Evolutionary conservation across 169 alveolate genomes (phyloP), one percentile per base, ranked within the genome.

Genomic region (Plasmodium reichenowi): DNA sequence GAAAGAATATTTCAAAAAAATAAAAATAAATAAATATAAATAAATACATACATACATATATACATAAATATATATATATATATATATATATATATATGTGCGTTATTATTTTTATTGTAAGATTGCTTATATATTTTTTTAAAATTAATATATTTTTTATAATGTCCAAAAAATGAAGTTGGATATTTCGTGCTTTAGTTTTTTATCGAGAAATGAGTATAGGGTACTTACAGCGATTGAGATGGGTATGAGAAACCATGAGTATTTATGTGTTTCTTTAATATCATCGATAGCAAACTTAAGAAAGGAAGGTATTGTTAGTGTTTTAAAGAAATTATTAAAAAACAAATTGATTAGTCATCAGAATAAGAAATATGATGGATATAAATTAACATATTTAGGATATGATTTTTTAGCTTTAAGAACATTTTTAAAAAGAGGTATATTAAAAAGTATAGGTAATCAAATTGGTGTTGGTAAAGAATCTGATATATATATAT

Each of bases 221-320:
- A 93, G 99, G 38, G 99, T 98, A 7, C 94, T 98, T 74, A 95
- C 98, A 22, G 99, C 99, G 17, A 97, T 98, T 22, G 99, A 99
- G 93, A 97, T 98, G 98, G 99, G 99, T 26, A 97, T 97, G 99
- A 97, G 98, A 93, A 99, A 99, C 91, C 99, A 99, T 93, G 99
- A 99, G 90, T 96, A 94, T 91, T 99, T 99, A 52, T 99, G 99
- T 3, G 96, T 96, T 0, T 96, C 94, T 48, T 95, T 99, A 62
- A 98, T 99, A 26, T 99, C 98, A 89, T 94, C 97, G n/a, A 98
- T 98, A 8, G 98, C 99, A 48, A 97, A 97, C 63, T 93, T 99
- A 88, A 97, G 98, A 60, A 94, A 99, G 72, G 97, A 97, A 60
- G 98, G 97, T 13, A 94, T 94, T 80, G 72, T 24, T 71, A 95